Conservation (phyloP, 192 early-diverging fungal species). For the Allomyces macrogynus region DNA sequence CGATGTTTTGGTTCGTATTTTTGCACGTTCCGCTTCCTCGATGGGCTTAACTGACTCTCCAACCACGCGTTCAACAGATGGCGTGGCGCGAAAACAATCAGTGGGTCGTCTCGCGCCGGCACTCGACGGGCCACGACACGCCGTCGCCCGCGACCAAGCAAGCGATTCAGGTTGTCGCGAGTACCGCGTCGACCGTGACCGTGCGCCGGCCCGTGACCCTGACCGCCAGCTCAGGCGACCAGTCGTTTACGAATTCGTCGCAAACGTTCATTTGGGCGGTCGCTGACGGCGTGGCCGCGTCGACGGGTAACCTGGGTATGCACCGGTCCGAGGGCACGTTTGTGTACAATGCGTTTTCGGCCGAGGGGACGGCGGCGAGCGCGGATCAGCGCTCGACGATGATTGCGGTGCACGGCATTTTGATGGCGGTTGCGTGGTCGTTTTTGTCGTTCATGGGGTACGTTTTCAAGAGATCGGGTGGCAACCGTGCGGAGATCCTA, state of each 20-base stretch:
- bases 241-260: background rate
- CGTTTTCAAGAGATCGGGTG: too few species aligned
- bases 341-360: background rate
- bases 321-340: background rate
- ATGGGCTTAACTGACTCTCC: too few species aligned
- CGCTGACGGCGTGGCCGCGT: background rate
- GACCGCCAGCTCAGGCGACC: background rate
- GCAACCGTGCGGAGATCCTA: background rate
- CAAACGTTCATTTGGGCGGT: background rate
- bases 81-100: too few species aligned
- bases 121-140: background rate
- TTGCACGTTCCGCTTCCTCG: too few species aligned
- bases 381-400: background rate
- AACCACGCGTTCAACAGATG: too few species aligned
- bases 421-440: background rate
- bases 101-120: too few species aligned
- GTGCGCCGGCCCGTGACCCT: background rate
- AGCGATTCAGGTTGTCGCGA: background rate
- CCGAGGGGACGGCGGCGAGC: background rate
- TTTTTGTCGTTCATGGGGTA: background rate
- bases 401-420: background rate
- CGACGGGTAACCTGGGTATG: background rate
- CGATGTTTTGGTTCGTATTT: too few species aligned
- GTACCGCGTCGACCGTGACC: too few species aligned
- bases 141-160: background rate